These are phyloP conservation scores for Leptodontidium sp. DNA, from an alignment of 2,329 filamentous ascomycete genomes.

Conservation along the genomic window DNA sequence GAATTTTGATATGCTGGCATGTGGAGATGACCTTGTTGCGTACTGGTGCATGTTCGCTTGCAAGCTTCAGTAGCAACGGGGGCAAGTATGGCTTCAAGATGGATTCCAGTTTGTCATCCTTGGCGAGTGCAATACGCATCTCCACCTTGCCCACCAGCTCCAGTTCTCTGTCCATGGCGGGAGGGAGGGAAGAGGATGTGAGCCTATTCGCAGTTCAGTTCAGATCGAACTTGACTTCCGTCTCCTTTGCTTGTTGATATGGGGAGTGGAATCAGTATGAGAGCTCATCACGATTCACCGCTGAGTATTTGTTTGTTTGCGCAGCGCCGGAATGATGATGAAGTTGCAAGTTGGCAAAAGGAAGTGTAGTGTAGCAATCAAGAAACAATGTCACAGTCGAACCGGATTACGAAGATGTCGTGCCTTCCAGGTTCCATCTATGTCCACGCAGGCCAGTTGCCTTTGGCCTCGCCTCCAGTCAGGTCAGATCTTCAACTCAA, in stretches of 20 bases:
- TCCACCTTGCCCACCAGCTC: constrained; percentile 84
- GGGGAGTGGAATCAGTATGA: not conserved
- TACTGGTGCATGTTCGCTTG: constrained; percentile 80
- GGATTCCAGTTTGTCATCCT: constrained; percentile 82
- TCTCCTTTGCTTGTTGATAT: not conserved
- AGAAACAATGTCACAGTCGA: not conserved
- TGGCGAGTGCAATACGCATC: constrained; percentile 75
- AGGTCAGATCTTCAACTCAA: no score
- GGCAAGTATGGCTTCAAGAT: constrained; percentile 81
- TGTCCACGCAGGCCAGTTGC: no score
- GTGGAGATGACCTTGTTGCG: constrained; percentile 79
- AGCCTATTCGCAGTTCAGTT: not conserved
- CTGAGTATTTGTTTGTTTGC: not conserved
- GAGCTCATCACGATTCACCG: constrained; percentile 10
- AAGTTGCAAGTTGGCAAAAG: not conserved
- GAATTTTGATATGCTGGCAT: constrained; percentile 75
- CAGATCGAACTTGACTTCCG: not conserved
- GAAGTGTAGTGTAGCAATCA: not conserved
- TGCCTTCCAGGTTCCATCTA: constrained; percentile 24
- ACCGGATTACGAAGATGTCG: constrained; percentile 23
- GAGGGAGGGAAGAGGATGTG: constrained; percentile 8
- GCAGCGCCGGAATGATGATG: not conserved
- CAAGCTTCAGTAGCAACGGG: constrained; percentile 85
- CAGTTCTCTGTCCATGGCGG: constrained; percentile 63
- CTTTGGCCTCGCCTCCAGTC: no score